Conservation (phyloP, 2,329 filamentous ascomycete species). For the Fusarium cyanostomum region DNA sequence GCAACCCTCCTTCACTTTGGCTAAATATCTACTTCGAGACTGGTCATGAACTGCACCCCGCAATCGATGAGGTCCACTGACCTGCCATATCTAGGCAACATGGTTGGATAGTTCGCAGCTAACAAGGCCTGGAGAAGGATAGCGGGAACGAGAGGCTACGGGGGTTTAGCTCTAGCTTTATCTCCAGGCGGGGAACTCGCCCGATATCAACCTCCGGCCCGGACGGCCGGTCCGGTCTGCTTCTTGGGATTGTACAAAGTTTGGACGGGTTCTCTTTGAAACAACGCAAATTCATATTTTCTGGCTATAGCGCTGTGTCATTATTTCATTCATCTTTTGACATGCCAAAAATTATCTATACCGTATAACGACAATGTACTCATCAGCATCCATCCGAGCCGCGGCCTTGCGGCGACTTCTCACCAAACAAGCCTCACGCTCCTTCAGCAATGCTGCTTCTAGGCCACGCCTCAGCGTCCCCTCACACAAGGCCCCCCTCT, state of each 20-base stretch:
- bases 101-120: conserved; percentile 13
- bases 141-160: too few species aligned
- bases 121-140: too few species aligned
- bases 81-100: neutral
- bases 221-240: conserved; percentile 5
- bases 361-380: conserved; percentile 24
- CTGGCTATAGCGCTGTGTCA: too few species aligned
- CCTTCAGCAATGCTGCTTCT: conserved; percentile 16
- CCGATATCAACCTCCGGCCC: neutral
- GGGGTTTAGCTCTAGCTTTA: conserved; percentile 3
- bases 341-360: too few species aligned
- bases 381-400: conserved; percentile 7
- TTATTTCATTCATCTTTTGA: too few species aligned
- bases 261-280: neutral
- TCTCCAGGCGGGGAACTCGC: conserved; percentile 12
- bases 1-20: neutral
- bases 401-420: conserved; percentile 21
- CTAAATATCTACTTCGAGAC: conserved; percentile 17
- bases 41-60: conserved; percentile 23
- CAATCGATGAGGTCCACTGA: conserved; percentile 19
- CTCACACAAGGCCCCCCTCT: neutral
- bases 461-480: conserved; percentile 3
- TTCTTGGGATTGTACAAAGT: neutral
- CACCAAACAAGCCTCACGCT: conserved; percentile 16
- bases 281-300: neutral